Evolutionary conservation across 2,329 filamentous ascomycete genomes (phyloP).

Genomic region (Phialemonium atrogriseum): DNA sequence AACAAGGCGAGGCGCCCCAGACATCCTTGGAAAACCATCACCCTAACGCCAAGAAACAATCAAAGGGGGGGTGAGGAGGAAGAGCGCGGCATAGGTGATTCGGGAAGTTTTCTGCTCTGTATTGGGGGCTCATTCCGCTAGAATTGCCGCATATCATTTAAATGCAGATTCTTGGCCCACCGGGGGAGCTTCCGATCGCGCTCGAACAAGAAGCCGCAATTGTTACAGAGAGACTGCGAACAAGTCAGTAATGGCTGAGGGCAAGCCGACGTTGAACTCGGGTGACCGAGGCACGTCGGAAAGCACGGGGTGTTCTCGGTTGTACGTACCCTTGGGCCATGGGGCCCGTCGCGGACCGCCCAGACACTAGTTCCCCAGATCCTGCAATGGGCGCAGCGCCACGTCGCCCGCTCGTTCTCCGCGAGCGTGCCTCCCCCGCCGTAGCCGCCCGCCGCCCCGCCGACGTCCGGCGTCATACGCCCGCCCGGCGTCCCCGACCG

Average conservation of each 20-base stretch:
- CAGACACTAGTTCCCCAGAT: conserved; percentile 88
- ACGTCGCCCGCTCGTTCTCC: conserved; percentile 70
- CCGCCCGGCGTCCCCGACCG: conserved; percentile 58
- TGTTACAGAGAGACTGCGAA: conserved; percentile 74
- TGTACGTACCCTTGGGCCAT: conserved; percentile 73
- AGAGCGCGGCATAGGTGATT: no score
- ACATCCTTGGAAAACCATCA: no score
- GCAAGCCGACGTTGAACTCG: conserved; percentile 3
- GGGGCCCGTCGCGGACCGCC: conserved; percentile 88
- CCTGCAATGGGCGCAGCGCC: conserved; percentile 82
- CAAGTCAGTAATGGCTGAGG: conserved; percentile 10
- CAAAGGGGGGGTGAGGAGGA: no score
- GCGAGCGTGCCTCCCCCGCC: conserved; percentile 57
- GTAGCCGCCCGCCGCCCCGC: conserved; percentile 67
- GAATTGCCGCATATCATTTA: conserved; percentile 20
- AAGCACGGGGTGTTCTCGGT: no score
- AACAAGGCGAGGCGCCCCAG: no score
- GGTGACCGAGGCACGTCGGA: conserved; percentile 4
- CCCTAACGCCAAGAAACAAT: no score
- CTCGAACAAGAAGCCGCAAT: conserved; percentile 85
- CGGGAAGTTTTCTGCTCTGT: no score
- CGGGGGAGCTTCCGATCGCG: conserved; percentile 75
- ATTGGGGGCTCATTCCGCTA: no score
- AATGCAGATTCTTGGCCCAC: conserved; percentile 65
- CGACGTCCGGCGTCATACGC: conserved; percentile 73